These are phyloP conservation scores for Fistulifera pelliculosa DNA, from an alignment of 108 stramenopile genomes.

Conservation along the genomic window DNA sequence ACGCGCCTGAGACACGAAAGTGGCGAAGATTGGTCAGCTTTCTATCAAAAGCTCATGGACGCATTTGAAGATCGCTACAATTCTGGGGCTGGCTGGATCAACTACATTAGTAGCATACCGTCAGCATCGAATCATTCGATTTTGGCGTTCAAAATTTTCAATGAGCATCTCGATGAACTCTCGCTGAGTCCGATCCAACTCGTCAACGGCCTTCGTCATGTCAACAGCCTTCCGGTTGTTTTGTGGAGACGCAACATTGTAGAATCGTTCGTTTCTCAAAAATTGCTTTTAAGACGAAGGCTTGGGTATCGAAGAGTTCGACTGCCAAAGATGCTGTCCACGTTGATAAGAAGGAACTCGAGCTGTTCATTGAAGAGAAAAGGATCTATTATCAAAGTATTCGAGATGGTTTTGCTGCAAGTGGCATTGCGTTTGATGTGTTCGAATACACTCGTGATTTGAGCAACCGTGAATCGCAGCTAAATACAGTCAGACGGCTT, in stretches of 20 bases:
- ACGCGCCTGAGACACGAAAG: too few species aligned
- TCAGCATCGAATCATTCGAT: background rate
- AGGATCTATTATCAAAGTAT: background rate
- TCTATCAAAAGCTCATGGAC: background rate
- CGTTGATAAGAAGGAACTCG: background rate
- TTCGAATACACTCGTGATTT: background rate
- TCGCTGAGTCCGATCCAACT: background rate
- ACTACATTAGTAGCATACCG: background rate
- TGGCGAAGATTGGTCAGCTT: too few species aligned
- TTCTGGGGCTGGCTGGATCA: background rate
- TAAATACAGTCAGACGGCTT: too few species aligned
- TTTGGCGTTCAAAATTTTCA: background rate
- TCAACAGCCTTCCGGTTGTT: background rate
- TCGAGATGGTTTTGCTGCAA: background rate
- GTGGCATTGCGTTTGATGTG: background rate
- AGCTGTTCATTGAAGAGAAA: background rate
- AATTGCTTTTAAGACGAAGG: too few species aligned
- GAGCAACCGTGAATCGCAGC: too few species aligned
- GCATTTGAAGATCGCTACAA: background rate
- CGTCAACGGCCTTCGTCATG: too few species aligned
- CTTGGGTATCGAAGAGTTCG: background rate
- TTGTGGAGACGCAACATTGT: background rate
- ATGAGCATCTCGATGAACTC: background rate
- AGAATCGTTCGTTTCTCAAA: background rate
- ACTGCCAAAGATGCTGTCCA: background rate